Base-by-base conservation (phyloP, 2,329 filamentous ascomycete species). In the Hysterium pulicare region DNA sequence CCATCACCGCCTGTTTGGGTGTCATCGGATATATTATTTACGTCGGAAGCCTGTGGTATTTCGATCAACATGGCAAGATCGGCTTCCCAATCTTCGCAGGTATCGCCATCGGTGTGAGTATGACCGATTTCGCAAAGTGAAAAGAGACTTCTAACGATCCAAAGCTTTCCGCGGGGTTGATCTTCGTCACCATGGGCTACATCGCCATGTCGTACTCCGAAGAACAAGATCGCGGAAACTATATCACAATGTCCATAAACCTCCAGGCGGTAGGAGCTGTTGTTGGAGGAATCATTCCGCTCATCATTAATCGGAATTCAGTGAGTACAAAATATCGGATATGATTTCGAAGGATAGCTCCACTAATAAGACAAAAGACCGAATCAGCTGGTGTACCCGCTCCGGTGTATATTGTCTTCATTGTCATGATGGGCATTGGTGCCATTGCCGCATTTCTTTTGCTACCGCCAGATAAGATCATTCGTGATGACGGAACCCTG, bases 201-300 rank as follows among this genome's bases (percentile, higher is more conserved):
- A 59, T 66, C 36, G 50, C 57, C 11, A 57, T 54, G 19, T 54
- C 61, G 0, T 66, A 66, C 33, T 53, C 63, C 3, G 63, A 66
- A 31, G 63, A 66, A 38, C 44, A 51, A 9, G 58, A 66, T 17
- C 57, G 58, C 38, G 61, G 61, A 1, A 45, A 42, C 9, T 66
- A 53, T 36, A 56, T 62, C 33, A 56, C 59, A 7, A 58, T 56
- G 9, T 51, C 50, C 16, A 47, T 59, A 17, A 64, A 61, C 38
- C 51, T 64, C 3, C 55, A 62, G 22, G 61, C 60, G 11, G 40
- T 57, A 2, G 62, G 60, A n/a, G 53, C 55, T 11, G 50, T 58
- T 5, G 51, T 54, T 9, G 55, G 56, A 5, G 55, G 57, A 2
- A 54, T 61, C 31, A 57, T 62, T n/a, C 57, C 57, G 2, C 36